Evolutionary conservation across 192 early-diverging fungal genomes (phyloP).

Genomic region (Nowakowskiella sp.): DNA sequence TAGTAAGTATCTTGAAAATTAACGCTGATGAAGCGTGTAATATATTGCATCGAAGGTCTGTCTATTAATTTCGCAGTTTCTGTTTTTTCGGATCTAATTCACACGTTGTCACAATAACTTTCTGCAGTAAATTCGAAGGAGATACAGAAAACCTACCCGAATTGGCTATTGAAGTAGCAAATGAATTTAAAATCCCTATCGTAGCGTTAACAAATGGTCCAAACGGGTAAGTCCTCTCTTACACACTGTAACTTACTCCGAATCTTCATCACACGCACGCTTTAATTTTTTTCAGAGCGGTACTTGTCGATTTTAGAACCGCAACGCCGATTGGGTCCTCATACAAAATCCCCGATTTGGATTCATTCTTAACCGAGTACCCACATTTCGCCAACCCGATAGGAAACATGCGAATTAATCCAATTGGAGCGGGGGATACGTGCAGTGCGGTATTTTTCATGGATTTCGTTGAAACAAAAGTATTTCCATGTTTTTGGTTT

Average conservation of each 20-base stretch:
- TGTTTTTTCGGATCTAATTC: too few species aligned
- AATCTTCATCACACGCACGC: too few species aligned
- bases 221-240: neutral
- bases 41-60: too few species aligned
- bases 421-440: slow-evolving; percentile 21
- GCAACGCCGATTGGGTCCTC: too few species aligned
- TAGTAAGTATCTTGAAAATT: slow-evolving; percentile 20
- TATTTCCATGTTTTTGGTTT: neutral
- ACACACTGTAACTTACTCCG: neutral
- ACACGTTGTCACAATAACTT: too few species aligned
- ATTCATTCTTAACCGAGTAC: too few species aligned
- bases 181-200: slow-evolving; percentile 4
- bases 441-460: slow-evolving; percentile 16
- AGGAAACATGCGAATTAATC: slow-evolving; percentile 15
- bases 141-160: neutral
- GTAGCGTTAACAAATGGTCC: slow-evolving; percentile 22
- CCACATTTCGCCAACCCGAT: too few species aligned
- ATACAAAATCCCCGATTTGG: too few species aligned
- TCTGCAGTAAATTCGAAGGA: too few species aligned
- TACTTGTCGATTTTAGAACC: too few species aligned
- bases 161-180: slow-evolving; percentile 2
- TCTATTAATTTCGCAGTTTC: too few species aligned
- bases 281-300: too few species aligned
- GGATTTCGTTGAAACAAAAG: neutral
- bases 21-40: slow-evolving; percentile 10